phyloP scores from a whole-genome alignment of 805 yeast species.

The Kazachstania kunashirensis region DNA sequence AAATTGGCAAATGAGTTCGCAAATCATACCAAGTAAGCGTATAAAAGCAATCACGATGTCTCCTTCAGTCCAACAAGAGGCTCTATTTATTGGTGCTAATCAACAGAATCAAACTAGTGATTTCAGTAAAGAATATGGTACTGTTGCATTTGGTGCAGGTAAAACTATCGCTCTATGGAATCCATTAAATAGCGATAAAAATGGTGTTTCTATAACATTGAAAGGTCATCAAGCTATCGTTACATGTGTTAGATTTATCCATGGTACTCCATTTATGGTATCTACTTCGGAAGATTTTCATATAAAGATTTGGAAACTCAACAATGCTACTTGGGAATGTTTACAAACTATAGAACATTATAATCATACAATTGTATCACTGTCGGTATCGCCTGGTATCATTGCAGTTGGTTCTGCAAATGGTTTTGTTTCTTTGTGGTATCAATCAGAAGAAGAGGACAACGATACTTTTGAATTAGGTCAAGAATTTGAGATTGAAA shows the following conservation, averaged over 20 bases:
- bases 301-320: slow-evolving; percentile 49
- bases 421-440: slow-evolving; percentile 51
- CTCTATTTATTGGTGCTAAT: slow-evolving; percentile 65
- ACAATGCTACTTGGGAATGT: slow-evolving; percentile 11
- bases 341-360: slow-evolving; percentile 34
- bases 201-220: slow-evolving; percentile 46
- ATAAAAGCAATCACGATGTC: no score
- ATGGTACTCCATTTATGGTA: slow-evolving; percentile 37
- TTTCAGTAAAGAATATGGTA: slow-evolving; percentile 29
- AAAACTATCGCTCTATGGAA: slow-evolving; percentile 58
- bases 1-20: neutral
- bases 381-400: slow-evolving; percentile 36
- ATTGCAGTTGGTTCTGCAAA: slow-evolving; percentile 56
- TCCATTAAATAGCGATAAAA: slow-evolving; percentile 36
- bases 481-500: slow-evolving; percentile 18
- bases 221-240: slow-evolving; percentile 55
- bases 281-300: slow-evolving; percentile 61
- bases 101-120: slow-evolving; percentile 54
- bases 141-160: slow-evolving; percentile 67
- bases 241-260: slow-evolving; percentile 55
- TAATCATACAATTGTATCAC: slow-evolving; percentile 42
- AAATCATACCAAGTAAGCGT: no score
- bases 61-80: slow-evolving; percentile 37
- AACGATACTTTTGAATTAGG: slow-evolving; percentile 16
- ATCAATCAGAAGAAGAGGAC: slow-evolving; percentile 12